These are phyloP conservation scores for Chlorella sp. DNA, from an alignment of 139 green algal species.

Conservation along the genomic window DNA sequence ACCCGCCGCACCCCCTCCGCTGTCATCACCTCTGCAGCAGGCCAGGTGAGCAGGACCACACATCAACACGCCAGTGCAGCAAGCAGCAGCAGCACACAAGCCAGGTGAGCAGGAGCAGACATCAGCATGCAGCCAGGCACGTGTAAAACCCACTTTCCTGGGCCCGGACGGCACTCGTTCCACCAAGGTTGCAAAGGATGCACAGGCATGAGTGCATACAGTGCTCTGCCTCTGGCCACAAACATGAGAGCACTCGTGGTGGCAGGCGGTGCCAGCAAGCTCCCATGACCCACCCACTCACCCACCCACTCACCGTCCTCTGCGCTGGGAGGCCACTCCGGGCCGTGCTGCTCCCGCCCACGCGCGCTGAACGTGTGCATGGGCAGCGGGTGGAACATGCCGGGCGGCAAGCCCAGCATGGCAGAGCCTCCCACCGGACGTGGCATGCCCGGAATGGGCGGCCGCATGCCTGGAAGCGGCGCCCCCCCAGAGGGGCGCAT, in stretches of 20 bases:
- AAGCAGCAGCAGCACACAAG: not conserved
- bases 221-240: not conserved
- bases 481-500: not conserved
- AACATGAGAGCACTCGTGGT: no score
- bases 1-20: constrained; percentile 11
- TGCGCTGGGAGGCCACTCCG: not conserved
- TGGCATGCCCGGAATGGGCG: not conserved
- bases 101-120: not conserved
- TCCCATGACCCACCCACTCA: not conserved
- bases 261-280: no score
- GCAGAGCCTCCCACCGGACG: no score
- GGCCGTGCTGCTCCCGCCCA: not conserved
- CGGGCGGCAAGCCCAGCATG: not conserved
- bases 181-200: not conserved
- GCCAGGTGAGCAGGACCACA: no score
- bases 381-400: not conserved
- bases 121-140: no score
- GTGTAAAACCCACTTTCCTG: no score
- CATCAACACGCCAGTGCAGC: not conserved
- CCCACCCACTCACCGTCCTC: not conserved
- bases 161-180: no score
- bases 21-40: not conserved
- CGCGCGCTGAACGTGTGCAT: not conserved
- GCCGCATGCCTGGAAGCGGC: not conserved
- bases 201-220: not conserved